Evolutionary conservation across 2,329 filamentous ascomycete genomes (phyloP), one percentile per base, ranked within the genome.

Genomic region (Cladophialophora yegresii): DNA sequence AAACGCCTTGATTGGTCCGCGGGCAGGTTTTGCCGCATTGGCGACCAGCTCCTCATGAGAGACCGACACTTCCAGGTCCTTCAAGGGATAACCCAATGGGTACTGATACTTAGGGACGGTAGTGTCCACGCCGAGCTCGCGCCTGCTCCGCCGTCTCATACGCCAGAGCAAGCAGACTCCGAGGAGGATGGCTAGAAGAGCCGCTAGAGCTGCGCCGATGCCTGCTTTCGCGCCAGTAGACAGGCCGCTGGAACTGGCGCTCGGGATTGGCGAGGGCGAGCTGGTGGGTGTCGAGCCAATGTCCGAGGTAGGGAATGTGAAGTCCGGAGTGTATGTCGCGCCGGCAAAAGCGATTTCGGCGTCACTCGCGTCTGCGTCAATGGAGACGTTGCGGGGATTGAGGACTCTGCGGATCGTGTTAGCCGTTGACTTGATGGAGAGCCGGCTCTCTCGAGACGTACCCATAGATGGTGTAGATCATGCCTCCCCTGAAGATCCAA

Each of bases 401-500:
- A 64, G 58, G 1, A 61, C 62, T 51, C 62, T 64, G 23, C 10
- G 22, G 8, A 58, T 32, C 33, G 13, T 32, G 45, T 26, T 30
- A 45, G 49, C 9, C 12, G 4, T 5, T 51, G 30, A 28, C 20
- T 23, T 40, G 16, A 9, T 4, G 45, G 13, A 16, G 53, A 7
- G 28, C 22, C 16, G 22, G 47, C 23, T 23, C 22, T 33, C 45
- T 26, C 8, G 22, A 33, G 22, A 33, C 30, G 43, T 26, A 64
- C 62, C 62, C 62, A 33, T 61, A 59, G 32, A 64, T 64, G 4
- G 51, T 64, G 53, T 64, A 64, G 26, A 64, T 64, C 56, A 57
- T 54, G 20, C 62, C 62, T 20, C 62, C 62, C 12, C 30, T 32
- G 40, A 61, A 64, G n/a, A 64, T 12, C 62, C 62, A 64, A 13